These are phyloP conservation scores for Boletellus sp. DNA, from an alignment of 1,284 basidiomycete genomes.

Conservation along the genomic window DNA sequence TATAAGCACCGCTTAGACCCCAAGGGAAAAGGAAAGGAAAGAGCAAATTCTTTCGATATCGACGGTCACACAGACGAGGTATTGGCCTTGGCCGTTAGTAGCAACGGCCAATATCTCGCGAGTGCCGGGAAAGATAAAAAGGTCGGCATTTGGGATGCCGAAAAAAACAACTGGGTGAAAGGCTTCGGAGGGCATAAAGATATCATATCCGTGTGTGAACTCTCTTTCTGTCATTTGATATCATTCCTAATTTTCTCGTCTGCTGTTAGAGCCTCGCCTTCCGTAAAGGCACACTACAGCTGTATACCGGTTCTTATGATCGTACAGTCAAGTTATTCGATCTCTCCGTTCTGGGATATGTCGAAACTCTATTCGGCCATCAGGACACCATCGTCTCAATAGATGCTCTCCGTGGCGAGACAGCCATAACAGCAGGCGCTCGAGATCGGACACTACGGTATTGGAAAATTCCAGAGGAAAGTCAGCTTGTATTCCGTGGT, in stretches of 20 bases:
- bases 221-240: background rate
- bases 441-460: constrained; percentile 89
- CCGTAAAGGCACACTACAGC: constrained; percentile 78
- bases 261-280: constrained; percentile 65
- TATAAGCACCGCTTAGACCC: constrained; percentile 51
- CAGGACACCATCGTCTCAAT: constrained; percentile 84
- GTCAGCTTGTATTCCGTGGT: constrained; percentile 92
- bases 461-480: constrained; percentile 98
- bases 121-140: constrained; percentile 84
- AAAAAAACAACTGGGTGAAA: constrained; percentile 70
- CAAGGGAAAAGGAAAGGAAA: constrained; percentile 46
- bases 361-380: constrained; percentile 97
- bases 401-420: constrained; percentile 80
- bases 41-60: constrained; percentile 38
- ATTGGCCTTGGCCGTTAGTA: constrained; percentile 77
- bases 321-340: constrained; percentile 86
- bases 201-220: constrained; percentile 68
- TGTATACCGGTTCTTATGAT: constrained; percentile 88
- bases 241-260: constrained; percentile 1
- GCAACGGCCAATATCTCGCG: constrained; percentile 82
- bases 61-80: constrained; percentile 88
- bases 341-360: constrained; percentile 74
- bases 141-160: constrained; percentile 82
- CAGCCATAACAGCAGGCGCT: constrained; percentile 84
- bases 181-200: constrained; percentile 85